Evolutionary conservation across 208 protist species (phyloP), one percentile per base, ranked within the genome.

Genomic region (Acanthamoeba castellanii): DNA sequence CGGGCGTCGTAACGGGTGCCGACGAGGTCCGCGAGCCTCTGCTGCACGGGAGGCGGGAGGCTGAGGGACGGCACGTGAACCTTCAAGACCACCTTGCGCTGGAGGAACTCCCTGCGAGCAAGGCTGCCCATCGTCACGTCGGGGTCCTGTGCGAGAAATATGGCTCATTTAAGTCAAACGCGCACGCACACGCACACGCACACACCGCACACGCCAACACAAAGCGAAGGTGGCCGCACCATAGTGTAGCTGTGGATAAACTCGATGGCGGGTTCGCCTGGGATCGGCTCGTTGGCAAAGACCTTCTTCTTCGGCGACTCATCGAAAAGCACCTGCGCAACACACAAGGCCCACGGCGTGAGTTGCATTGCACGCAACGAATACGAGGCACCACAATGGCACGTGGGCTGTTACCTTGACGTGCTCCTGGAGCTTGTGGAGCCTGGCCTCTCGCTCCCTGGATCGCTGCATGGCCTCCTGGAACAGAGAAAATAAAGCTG

Each of bases 401-500:
- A 25, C 74, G 32, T 81, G 7, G 45, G 45, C 45, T 47, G 45
- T 50, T 50, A 85, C 76, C 78, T 27, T 30, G 32, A 87, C 87
- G 87, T 92, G 87, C 64, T 92, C 87, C 87, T 92, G 18, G 7
- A 92, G 59, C 87, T 25, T 68, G 87, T 92, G 87, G 11, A 76
- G 55, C 27, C 87, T 22, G 59, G 87, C 87, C 64, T 92, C 57
- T 27, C 64, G 55, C 87, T 66, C 87, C 25, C 64, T 27, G 22
- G 78, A 9, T 18, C 27, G 27, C 45, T 87, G 20, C 78, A 87
- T 87, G 47, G 45, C 50, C 9, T 9, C 78, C 34, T 87, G 5
- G 34, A 70, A 50, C 47, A 50, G 25, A 30, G 61, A 30, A 34
- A 20, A 30, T 42, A 7, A 37, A 6, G 25, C 2, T 42, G 30